Evolutionary conservation across 805 yeast species (phyloP), one percentile per base, ranked within the genome.

Genomic region (Wickerhamiella kurtzmanii): DNA sequence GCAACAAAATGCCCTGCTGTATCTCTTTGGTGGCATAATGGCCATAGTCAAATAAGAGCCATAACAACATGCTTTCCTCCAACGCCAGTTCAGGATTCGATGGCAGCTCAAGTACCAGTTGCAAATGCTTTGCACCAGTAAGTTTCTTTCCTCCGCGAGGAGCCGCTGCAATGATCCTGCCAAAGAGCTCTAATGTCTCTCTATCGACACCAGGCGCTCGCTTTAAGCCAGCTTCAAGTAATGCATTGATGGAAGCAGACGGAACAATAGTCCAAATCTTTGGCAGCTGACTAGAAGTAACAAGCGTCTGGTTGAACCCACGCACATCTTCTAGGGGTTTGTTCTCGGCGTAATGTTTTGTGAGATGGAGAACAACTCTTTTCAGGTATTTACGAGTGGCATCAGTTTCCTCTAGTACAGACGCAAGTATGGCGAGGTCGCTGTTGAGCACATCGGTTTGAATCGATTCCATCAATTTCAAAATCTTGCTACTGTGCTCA

Each of bases 71-170:
- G 16, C 35, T 39, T 63, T 0, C 78, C 67, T 41, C 70, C 62
- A 48, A 65, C 32, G 40, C 73, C 5, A 46, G 44, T 9, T 48
- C 44, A 8, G 28, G 16, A 11, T 15, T 19, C 19, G 45, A 36
- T 8, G 38, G 38, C 8, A 17, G 8, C 19, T 8, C 38, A 5
- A 18, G 17, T 6, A 36, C 38, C 8, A 36, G 69, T 56, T 84
- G 94, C 9, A 86, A 61, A 41, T 77, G 66, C 54, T 72, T 80
- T 17, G 67, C 70, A 53, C 62, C 68, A 22, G 60, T 60, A 72
- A 63, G 17, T 54, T 56, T 22, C 59, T 61, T 17, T 9, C 25
- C 35, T 15, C 20, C 41, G 4, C 15, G 17, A 2, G 20, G n/a
- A 4, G 41, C 42, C 2, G 41, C 25, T 8, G 22, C 22, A 11